A percentile compares a stretch with the other conserved stretches of the same genome.
These are phyloP conservation scores for Sporobolomyces pararoseus DNA, from an alignment of 768 basidiomycete genomes.

Conservation along the genomic window DNA sequence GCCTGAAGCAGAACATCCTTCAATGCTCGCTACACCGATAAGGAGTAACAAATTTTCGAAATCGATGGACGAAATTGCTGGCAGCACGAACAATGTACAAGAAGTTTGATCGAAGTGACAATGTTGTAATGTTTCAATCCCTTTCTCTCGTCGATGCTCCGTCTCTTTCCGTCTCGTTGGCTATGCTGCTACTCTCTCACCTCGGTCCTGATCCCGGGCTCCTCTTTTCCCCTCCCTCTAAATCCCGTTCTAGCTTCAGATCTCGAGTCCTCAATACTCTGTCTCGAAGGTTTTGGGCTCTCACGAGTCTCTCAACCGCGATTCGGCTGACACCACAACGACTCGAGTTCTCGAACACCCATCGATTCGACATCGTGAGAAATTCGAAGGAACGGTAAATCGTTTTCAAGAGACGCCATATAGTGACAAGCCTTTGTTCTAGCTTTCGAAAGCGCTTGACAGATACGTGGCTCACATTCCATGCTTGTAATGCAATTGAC, in stretches of 20 bases:
- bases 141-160: neutral
- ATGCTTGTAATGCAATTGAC: no score
- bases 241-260: neutral
- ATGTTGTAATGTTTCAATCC: conserved; percentile 14
- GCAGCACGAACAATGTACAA: conserved; percentile 46
- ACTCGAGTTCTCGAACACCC: neutral
- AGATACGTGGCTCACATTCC: conserved; percentile 78
- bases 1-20: conserved; percentile 52
- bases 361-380: neutral
- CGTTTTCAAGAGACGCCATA: conserved; percentile 59
- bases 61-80: conserved; percentile 68
- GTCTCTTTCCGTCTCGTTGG: neutral
- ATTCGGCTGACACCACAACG: conserved; percentile 48
- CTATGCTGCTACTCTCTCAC: neutral
- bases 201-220: neutral
- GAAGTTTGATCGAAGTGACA: conserved; percentile 53
- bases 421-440: conserved; percentile 72
- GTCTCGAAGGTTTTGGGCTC: neutral
- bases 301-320: conserved; percentile 52
- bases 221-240: neutral
- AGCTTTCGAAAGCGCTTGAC: conserved; percentile 66
- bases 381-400: conserved; percentile 13
- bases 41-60: conserved; percentile 66
- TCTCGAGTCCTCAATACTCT: neutral
- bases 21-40: conserved; percentile 53